Base-by-base conservation (phyloP, 805 yeast species). In the Monosporozyma yasuniensis region DNA sequence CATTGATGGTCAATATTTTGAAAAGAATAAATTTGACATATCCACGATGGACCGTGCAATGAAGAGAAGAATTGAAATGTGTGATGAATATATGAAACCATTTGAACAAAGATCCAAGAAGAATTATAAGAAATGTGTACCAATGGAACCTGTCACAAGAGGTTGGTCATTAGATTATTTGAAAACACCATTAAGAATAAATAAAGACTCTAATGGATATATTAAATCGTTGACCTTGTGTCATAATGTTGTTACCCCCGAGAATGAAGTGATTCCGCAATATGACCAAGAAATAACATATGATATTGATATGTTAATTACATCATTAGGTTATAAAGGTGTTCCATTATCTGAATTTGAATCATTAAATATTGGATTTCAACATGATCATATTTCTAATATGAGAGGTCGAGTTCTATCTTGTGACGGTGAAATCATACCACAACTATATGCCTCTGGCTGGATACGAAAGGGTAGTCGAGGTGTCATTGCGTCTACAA, bases 401-500 rank as follows among this genome's bases (percentile, higher is more conserved):
- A 52, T 57, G 0, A 62, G 72, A 21, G 84, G 82, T 1, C 66
- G 76, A 38, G 75, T 76, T 0, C 50, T 71, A 9, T 56, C 63
- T 32, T 60, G 58, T 18, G 52, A 48, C 9, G 41, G 56, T 34
- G 34, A 51, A 4, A 44, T 53, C 35, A 57, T 63, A 27, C 69
- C 61, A 2, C 84, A 87, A 0, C 68, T 87, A 51, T 91, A 89
- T 58, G 81, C 86, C 2, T 72, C 89, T 8, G 99, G 99, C 0
- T 93, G 99, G 99, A 82, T 89, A 44, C 80, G 84, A 50, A 81
- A 78, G 47, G 95, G 96, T 0, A 85, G 96, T 7, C 76, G 77
- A 27, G 99, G 99, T 1, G 95, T 88, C 3, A 93, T 93, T 55
- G 95, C 95, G 16, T 76, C 87, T 12, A 88, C 98, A 0, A 86